Evolutionary conservation across 139 green algal species (phyloP).

Genomic region (Coelastrella sp.): DNA sequence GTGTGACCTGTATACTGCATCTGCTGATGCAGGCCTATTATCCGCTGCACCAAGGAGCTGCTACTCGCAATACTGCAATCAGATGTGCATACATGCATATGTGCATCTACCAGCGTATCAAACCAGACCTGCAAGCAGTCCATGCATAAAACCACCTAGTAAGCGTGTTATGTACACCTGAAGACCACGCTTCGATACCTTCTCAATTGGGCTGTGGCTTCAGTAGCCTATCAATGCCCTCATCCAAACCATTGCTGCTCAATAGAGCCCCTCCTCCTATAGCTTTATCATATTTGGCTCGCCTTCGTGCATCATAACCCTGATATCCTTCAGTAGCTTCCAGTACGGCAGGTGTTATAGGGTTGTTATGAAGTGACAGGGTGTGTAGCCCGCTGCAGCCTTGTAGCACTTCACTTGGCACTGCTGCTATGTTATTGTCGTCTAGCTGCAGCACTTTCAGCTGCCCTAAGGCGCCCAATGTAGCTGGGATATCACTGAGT

Average conservation of each 20-base stretch:
- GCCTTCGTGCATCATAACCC: conserved; percentile 72
- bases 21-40: no score
- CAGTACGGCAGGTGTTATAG: conserved; percentile 65
- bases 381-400: conserved; percentile 77
- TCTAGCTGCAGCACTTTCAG: conserved; percentile 70
- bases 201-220: background rate
- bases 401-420: conserved; percentile 75
- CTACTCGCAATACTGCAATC: no score
- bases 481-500: conserved; percentile 54
- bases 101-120: no score
- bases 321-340: conserved; percentile 59
- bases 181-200: no score
- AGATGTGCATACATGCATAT: no score
- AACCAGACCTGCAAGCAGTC: no score
- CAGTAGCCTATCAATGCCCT: conserved; percentile 68
- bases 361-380: conserved; percentile 78
- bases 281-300: conserved; percentile 26
- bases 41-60: no score
- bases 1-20: no score
- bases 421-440: conserved; percentile 66
- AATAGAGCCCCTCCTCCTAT: conserved; percentile 73
- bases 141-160: no score
- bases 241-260: conserved; percentile 65
- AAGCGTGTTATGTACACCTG: no score
- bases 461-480: conserved; percentile 57